Evolutionary conservation across 805 yeast genomes (phyloP).

Genomic region (Yarrowia sp.): DNA sequence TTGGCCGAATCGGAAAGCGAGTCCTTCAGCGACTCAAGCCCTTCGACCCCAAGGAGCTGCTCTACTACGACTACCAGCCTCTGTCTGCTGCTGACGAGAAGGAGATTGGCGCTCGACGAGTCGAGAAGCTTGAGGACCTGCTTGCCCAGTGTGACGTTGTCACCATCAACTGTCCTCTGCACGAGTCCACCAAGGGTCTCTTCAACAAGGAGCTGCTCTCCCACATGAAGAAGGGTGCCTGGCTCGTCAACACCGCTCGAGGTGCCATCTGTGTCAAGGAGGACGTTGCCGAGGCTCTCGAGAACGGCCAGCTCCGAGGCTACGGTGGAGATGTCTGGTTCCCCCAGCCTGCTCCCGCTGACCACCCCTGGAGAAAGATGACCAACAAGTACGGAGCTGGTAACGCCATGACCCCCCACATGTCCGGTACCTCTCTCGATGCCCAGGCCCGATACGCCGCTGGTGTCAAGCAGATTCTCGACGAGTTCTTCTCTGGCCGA

Average conservation of each 20-base stretch:
- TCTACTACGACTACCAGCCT: conserved; percentile 61
- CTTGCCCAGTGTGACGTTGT: conserved; percentile 58
- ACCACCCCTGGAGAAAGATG: conserved; percentile 80
- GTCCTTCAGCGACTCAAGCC: conserved; percentile 59
- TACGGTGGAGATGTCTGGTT: conserved; percentile 63
- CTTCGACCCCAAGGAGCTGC: conserved; percentile 58
- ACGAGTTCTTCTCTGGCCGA: conserved; percentile 66
- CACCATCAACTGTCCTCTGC: conserved; percentile 60
- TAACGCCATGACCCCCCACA: conserved; percentile 86
- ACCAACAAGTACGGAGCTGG: conserved; percentile 72
- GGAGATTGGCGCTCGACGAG: conserved; percentile 58
- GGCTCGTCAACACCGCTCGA: conserved; percentile 65
- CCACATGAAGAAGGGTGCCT: conserved; percentile 61
- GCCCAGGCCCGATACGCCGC: conserved; percentile 77
- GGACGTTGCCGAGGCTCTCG: conserved; percentile 56
- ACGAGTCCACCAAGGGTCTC: conserved; percentile 58
- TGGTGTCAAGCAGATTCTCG: conserved; percentile 71
- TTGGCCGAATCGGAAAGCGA: conserved; percentile 69
- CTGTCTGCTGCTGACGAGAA: conserved; percentile 53
- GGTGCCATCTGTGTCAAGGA: conserved; percentile 66
- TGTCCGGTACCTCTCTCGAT: conserved; percentile 79
- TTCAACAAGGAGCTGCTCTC: conserved; percentile 55
- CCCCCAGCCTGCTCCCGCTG: conserved; percentile 57
- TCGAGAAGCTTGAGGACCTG: conserved; percentile 56
- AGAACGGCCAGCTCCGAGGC: conserved; percentile 58